Evolutionary conservation across 2,329 filamentous ascomycete species (phyloP), one percentile per base, ranked within the genome.

Genomic region (Stemphylium lycopersici): DNA sequence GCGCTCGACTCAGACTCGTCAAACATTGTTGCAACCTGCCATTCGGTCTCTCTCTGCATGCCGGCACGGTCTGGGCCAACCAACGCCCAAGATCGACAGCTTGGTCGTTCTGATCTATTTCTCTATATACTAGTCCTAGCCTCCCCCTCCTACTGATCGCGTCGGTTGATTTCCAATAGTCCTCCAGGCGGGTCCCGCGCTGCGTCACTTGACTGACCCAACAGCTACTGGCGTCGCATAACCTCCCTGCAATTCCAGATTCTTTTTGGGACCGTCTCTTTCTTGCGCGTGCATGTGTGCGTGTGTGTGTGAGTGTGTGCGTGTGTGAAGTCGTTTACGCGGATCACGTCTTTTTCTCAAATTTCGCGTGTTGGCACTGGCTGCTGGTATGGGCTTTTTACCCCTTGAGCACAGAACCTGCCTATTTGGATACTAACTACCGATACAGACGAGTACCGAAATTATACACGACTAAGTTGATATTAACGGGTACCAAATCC

Each of bases 391-490:
- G 63, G 24, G 51, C 42, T 31, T 40, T 43, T 48, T 34, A 47
- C 61, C 62, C 65, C 65, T 60, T 61, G 58, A 57, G 54, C 54
- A 60, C 42, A 49, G 56, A 49, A 33, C 57, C 57, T 63, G 58
- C 61, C 61, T 58, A 55, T 57, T 62, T 52, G 46, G 52, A 45
- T 55, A 66, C 60, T 67, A 56, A 66, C 62, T 49, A 58, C 34
- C 53, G 48, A 49, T 53, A 47, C 62, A 68, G 62, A 62, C 51
- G 51, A 56, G 50, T 64, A 60, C 63, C 59, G 61, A 66, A 53
- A 62, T 65, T 57, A 65, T 55, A 55, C 22, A 54, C 51, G 26
- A 54, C 46, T 40, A 54, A 39, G 39, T 38, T 29, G 46, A 55
- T 47, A 59, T 61, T 58, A 59, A 55, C 62, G 54, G 60, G 2